Conservation (phyloP, 805 yeast species). For the Candida montana region DNA sequence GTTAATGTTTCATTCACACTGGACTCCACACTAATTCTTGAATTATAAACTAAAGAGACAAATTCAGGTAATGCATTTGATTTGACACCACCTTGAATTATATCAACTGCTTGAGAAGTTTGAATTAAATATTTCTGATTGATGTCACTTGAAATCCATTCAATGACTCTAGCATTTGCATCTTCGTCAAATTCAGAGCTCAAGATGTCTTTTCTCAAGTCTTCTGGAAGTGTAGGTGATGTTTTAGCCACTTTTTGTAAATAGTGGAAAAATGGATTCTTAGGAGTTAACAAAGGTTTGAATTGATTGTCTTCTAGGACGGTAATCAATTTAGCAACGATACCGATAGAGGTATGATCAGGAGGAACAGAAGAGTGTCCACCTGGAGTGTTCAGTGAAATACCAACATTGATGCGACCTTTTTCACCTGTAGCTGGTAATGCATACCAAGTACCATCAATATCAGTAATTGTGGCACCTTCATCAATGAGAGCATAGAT, state of each 20-base stretch:
- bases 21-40: conserved; percentile 50
- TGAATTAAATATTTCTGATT: conserved; percentile 8
- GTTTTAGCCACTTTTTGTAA: conserved; percentile 57
- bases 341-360: conserved; percentile 73
- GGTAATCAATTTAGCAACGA: conserved; percentile 51
- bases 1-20: conserved; percentile 27
- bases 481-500: conserved; percentile 66
- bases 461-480: conserved; percentile 36
- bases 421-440: conserved; percentile 57
- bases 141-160: conserved; percentile 7
- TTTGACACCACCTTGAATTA: conserved; percentile 61
- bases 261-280: conserved; percentile 55
- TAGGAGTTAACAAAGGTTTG: conserved; percentile 36
- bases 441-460: conserved; percentile 40
- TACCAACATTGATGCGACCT: conserved; percentile 49
- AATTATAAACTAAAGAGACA: conserved; percentile 45
- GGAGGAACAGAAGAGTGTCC: conserved; percentile 81
- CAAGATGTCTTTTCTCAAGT: conserved; percentile 27
- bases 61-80: conserved; percentile 64
- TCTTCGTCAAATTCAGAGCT: conserved; percentile 26
- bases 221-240: conserved; percentile 23
- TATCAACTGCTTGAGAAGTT: conserved; percentile 44
- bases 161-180: conserved; percentile 30
- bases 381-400: conserved; percentile 55
- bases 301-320: conserved; percentile 51